These are phyloP conservation scores for Eragrostis tef DNA, from an alignment of 202 grass and related monocot genomes.

Conservation along the genomic window DNA sequence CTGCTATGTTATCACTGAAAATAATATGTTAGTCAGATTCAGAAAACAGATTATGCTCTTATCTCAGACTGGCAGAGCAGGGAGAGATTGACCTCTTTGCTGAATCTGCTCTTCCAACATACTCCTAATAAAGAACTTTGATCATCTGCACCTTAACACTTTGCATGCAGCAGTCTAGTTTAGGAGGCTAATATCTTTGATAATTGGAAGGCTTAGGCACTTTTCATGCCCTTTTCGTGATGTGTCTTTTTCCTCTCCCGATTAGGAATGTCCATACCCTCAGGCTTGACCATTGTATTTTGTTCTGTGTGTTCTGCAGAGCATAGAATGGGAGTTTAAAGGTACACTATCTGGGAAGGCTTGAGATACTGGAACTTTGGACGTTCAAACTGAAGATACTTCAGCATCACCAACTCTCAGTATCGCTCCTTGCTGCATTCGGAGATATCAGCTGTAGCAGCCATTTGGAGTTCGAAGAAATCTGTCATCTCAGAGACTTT, in stretches of 20 bases:
- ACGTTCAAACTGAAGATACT: constrained; percentile 9
- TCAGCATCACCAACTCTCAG: background rate
- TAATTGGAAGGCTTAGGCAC: background rate
- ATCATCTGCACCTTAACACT: background rate
- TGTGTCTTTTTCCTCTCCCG: background rate
- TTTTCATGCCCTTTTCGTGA: too few relatives aligned
- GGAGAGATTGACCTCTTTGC: constrained; percentile 1
- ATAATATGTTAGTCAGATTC: constrained; percentile 19
- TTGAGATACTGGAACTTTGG: background rate
- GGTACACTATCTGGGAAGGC: background rate
- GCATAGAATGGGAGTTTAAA: background rate
- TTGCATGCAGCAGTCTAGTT: background rate
- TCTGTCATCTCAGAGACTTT: background rate
- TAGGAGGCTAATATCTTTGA: background rate
- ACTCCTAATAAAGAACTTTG: background rate
- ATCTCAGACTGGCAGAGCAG: background rate
- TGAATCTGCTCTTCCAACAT: constrained; percentile 13
- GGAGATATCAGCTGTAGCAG: constrained; percentile 4
- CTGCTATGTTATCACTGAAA: background rate
- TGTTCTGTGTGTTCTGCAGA: constrained; percentile 4
- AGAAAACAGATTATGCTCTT: constrained; percentile 12
- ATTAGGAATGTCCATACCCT: background rate
- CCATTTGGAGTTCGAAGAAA: constrained; percentile 11
- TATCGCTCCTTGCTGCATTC: background rate
- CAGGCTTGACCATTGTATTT: background rate